phyloP scores from a whole-genome alignment of 805 yeast species.

The Blastobotrys parvus region DNA sequence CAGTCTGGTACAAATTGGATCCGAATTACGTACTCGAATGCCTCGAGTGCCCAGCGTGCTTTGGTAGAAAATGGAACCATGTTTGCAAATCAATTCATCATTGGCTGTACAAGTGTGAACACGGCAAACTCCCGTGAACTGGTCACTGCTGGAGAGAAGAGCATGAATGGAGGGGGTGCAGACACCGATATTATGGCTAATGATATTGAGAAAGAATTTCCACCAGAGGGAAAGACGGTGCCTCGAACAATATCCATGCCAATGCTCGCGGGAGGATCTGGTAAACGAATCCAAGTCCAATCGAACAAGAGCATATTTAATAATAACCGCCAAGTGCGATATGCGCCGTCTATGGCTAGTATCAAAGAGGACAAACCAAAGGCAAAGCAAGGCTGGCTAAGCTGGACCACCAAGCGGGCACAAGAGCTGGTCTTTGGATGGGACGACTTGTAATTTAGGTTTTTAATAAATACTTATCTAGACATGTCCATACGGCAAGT shows the following conservation, averaged over 20 bases:
- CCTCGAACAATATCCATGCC: slow-evolving; percentile 18
- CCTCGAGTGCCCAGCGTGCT: slow-evolving; percentile 73
- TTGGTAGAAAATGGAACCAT: slow-evolving; percentile 52
- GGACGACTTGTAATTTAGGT: slow-evolving; percentile 38
- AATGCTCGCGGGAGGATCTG: slow-evolving; percentile 6
- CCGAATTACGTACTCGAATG: slow-evolving; percentile 73
- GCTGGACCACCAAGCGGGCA: slow-evolving; percentile 27
- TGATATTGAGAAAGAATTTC: background rate
- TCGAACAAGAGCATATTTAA: slow-evolving; percentile 22
- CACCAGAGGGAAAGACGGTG: slow-evolving; percentile 2
- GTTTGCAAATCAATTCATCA: slow-evolving; percentile 49
- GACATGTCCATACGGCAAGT: background rate
- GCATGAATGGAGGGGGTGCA: background rate
- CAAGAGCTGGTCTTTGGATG: slow-evolving; percentile 48
- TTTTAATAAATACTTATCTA: background rate
- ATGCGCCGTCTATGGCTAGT: slow-evolving; percentile 11
- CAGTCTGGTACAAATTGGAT: slow-evolving; percentile 87
- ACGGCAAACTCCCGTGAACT: background rate
- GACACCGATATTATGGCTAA: background rate
- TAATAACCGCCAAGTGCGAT: slow-evolving; percentile 12
- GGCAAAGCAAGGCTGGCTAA: slow-evolving; percentile 23
- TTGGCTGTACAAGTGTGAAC: slow-evolving; percentile 48
- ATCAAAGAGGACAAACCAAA: slow-evolving; percentile 7
- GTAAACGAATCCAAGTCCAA: slow-evolving; percentile 9
- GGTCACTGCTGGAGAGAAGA: background rate